phyloP scores from a whole-genome alignment of 2,329 filamentous ascomycete genomes.

The Xylariaceae sp. region DNA sequence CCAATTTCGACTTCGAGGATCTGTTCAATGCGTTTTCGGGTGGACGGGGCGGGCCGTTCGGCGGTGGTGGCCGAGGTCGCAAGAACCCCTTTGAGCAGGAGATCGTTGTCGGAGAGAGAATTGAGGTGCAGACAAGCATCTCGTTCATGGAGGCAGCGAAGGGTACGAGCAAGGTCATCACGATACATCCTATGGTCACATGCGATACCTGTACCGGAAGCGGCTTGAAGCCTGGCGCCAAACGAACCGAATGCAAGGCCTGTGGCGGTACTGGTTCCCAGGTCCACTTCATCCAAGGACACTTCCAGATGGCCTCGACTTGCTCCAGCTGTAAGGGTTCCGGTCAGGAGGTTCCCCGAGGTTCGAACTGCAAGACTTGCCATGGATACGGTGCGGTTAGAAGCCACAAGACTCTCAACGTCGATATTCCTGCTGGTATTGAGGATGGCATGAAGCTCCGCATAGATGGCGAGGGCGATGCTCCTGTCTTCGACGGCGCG shows the following conservation, averaged over 20 bases:
- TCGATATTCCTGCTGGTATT: conserved; percentile 92
- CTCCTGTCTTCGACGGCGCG: conserved; percentile 68
- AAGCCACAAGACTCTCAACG: conserved; percentile 74
- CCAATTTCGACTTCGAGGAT: conserved; percentile 93
- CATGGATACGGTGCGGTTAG: conserved; percentile 77
- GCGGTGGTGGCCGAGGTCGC: conserved; percentile 49
- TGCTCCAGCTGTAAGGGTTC: conserved; percentile 76
- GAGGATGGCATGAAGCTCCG: conserved; percentile 93
- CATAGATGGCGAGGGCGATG: conserved; percentile 81
- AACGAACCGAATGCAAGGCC: conserved; percentile 65
- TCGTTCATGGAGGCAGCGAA: conserved; percentile 96
- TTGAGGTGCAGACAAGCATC: conserved; percentile 88
- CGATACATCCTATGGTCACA: conserved; percentile 71
- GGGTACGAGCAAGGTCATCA: conserved; percentile 81
- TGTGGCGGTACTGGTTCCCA: conserved; percentile 84
- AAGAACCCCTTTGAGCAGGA: conserved; percentile 69
- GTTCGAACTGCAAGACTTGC: conserved; percentile 76
- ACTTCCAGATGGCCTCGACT: conserved; percentile 93
- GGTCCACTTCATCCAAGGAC: conserved; percentile 83
- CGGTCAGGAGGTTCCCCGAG: conserved; percentile 69
- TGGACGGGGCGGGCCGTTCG: conserved; percentile 48
- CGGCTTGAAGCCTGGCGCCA: conserved; percentile 76
- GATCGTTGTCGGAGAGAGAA: conserved; percentile 87
- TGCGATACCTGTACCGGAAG: conserved; percentile 80
- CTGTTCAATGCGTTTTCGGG: conserved; percentile 81